Evolutionary conservation across 1,284 basidiomycete genomes (phyloP).

Genomic region (Ganoderma resinaceum): DNA sequence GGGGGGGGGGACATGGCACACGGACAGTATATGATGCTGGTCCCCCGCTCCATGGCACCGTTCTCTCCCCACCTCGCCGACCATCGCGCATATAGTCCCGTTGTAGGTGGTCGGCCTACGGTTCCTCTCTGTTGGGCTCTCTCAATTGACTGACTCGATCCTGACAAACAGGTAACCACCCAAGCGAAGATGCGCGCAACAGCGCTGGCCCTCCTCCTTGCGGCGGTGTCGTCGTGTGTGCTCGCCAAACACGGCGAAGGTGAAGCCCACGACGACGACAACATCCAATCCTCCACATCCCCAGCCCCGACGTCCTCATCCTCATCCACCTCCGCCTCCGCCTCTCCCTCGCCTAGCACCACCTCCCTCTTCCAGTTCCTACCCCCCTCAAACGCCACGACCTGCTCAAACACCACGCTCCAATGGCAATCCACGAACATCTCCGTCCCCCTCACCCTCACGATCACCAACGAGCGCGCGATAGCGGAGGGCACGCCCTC

Average conservation of each 20-base stretch:
- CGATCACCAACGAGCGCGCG: slow-evolving; percentile 34
- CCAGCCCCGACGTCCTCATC: slow-evolving; percentile 14
- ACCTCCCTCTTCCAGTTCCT: slow-evolving; percentile 28
- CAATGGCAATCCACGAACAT: slow-evolving; percentile 29
- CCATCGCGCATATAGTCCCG: no score
- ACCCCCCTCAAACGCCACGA: slow-evolving; percentile 33
- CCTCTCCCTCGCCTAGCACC: neutral
- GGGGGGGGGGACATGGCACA: neutral
- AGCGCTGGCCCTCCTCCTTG: neutral
- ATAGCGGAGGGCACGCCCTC: neutral
- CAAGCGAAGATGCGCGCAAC: neutral
- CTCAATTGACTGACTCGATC: neutral
- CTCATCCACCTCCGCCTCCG: slow-evolving; percentile 10
- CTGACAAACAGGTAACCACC: neutral
- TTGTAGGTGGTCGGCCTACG: neutral
- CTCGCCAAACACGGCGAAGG: neutral
- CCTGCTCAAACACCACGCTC: slow-evolving; percentile 30
- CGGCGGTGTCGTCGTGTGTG: neutral
- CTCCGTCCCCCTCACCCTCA: slow-evolving; percentile 31
- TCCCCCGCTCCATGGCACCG: neutral
- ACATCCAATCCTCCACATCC: neutral
- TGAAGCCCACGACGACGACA: neutral
- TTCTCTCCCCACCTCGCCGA: neutral
- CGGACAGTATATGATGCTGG: neutral
- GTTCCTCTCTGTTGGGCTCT: neutral